Conservation (phyloP, 2,329 filamentous ascomycete species). For the Penicillium brevicompactum region DNA sequence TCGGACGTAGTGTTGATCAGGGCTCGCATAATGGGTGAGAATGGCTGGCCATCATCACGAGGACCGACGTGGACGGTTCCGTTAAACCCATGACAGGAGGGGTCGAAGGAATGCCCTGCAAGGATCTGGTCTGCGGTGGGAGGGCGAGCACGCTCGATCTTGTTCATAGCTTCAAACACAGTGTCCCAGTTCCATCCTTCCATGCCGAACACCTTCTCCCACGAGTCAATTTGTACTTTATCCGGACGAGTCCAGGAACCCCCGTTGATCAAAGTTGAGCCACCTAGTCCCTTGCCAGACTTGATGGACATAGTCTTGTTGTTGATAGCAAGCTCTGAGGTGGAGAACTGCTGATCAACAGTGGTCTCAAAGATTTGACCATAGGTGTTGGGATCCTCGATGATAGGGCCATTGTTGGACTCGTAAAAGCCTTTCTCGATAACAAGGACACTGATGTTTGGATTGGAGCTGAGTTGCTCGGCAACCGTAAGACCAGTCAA, state of each 20-base stretch:
- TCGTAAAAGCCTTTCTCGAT: slow-evolving; percentile 35
- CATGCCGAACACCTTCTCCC: slow-evolving; percentile 44
- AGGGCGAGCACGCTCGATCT: slow-evolving; percentile 30
- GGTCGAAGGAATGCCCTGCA: slow-evolving; percentile 25
- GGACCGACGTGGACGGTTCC: slow-evolving; percentile 26
- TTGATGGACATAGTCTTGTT: slow-evolving; percentile 22
- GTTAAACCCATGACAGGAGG: slow-evolving; percentile 26
- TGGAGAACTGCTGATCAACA: slow-evolving; percentile 26
- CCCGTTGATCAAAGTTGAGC: slow-evolving; percentile 33
- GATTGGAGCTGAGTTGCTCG: slow-evolving; percentile 26
- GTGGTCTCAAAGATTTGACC: slow-evolving; percentile 29
- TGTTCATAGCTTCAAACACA: slow-evolving; percentile 52
- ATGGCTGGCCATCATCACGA: slow-evolving; percentile 24
- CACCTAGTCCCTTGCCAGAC: slow-evolving; percentile 31
- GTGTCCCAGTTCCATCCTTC: slow-evolving; percentile 49
- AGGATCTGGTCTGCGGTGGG: slow-evolving; percentile 22
- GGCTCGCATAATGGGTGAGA: slow-evolving; percentile 24
- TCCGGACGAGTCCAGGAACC: slow-evolving; percentile 33
- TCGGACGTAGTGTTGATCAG: slow-evolving; percentile 24
- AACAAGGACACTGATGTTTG: slow-evolving; percentile 27
- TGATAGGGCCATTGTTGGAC: slow-evolving; percentile 27
- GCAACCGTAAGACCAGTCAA: slow-evolving; percentile 33
- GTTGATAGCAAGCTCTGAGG: slow-evolving; percentile 18
- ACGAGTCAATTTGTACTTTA: slow-evolving; percentile 28
- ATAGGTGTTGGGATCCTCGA: slow-evolving; percentile 29